Evolutionary conservation across 768 basidiomycete genomes (phyloP).

Genomic region (Leccinum variicolor): DNA sequence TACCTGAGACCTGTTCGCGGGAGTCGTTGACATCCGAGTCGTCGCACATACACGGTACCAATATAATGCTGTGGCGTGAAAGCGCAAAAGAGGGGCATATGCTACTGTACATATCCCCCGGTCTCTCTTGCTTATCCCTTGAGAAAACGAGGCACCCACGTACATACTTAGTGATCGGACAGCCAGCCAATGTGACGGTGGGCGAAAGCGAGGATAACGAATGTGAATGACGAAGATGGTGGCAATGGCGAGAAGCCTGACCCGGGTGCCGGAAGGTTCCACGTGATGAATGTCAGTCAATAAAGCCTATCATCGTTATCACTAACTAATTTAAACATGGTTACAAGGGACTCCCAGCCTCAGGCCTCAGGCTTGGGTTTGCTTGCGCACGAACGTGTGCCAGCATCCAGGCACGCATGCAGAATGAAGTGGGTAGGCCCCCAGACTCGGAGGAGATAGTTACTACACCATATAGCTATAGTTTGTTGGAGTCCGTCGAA

Average conservation of each 20-base stretch:
- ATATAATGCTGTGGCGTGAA: neutral
- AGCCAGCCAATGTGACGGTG: neutral
- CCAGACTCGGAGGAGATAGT: no score
- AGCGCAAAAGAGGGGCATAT: neutral
- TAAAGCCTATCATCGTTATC: neutral
- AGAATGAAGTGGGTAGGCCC: no score
- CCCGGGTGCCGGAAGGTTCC: no score
- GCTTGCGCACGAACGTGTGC: no score
- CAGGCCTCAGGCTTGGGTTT: no score
- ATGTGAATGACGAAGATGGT: neutral
- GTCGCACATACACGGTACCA: neutral
- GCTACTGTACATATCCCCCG: neutral
- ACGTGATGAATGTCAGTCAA: neutral
- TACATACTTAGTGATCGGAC: neutral
- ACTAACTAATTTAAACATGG: no score
- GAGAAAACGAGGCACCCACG: neutral
- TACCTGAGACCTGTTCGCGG: neutral
- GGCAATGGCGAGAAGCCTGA: neutral
- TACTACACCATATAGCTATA: no score
- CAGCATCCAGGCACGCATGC: no score
- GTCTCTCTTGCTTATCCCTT: neutral
- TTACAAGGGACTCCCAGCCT: no score
- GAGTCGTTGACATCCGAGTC: neutral
- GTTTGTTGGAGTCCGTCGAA: no score
- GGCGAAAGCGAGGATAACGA: neutral